Conservation (phyloP, 129 eudicot species). For the Centaurea solstitialis region DNA sequence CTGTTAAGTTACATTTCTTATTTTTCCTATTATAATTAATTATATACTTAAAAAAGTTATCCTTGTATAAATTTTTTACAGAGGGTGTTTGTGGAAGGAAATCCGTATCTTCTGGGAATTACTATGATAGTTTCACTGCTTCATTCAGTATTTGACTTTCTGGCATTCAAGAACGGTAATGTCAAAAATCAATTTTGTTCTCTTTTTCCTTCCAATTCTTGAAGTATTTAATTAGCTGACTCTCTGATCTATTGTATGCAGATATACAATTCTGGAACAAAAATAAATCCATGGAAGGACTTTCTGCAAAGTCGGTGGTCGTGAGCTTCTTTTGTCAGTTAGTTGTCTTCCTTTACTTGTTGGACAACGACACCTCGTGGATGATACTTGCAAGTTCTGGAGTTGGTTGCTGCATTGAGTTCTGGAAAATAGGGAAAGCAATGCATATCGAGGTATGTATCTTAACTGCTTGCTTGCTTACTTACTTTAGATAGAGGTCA, state of each 20-base stretch:
- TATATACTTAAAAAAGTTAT: neutral
- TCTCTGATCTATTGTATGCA: slow-evolving; percentile 24
- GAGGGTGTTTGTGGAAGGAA: slow-evolving; percentile 98
- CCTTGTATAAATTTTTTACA: slow-evolving; percentile 31
- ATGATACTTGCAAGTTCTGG: slow-evolving; percentile 99
- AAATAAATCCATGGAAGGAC: slow-evolving; percentile 98
- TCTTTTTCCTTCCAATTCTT: neutral
- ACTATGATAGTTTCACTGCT: slow-evolving; percentile 91
- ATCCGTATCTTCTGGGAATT: slow-evolving; percentile 81
- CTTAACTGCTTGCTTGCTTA: neutral
- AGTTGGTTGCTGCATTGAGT: slow-evolving; percentile 90
- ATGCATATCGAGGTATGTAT: slow-evolving; percentile 90
- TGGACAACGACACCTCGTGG: slow-evolving; percentile 98
- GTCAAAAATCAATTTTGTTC: neutral
- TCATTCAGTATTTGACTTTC: slow-evolving; percentile 90
- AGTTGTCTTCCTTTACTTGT: slow-evolving; percentile 83
- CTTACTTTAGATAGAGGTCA: neutral
- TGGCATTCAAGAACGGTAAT: slow-evolving; percentile 96
- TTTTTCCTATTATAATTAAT: neutral
- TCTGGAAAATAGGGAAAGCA: slow-evolving; percentile 99
- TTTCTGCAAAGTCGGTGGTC: slow-evolving; percentile 86
- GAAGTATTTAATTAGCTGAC: neutral
- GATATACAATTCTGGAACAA: slow-evolving; percentile 98
- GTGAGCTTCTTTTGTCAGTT: slow-evolving; percentile 92
- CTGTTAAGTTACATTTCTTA: neutral